phyloP scores from a whole-genome alignment of 2,329 filamentous ascomycete species.

The Penicillium digitatum region DNA sequence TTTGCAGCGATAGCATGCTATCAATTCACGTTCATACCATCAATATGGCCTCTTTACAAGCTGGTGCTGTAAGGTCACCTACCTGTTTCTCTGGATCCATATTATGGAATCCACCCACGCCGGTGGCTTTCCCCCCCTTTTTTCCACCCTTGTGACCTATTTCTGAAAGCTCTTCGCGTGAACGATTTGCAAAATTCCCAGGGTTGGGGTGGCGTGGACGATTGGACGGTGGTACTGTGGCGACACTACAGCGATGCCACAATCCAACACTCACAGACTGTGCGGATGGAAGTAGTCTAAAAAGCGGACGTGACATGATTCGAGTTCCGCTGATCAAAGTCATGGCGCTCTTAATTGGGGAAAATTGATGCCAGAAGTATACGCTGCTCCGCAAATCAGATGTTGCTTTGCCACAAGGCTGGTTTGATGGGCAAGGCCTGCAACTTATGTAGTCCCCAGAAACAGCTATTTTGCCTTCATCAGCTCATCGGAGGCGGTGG shows the following conservation, averaged over 20 bases:
- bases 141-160: constrained; percentile 27
- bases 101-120: constrained; percentile 26
- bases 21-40: background rate
- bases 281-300: constrained; percentile 1
- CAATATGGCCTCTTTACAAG: background rate
- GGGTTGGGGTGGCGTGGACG: constrained; percentile 28
- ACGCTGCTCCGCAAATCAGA: background rate
- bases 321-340: background rate
- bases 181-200: constrained; percentile 36
- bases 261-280: constrained; percentile 2
- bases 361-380: background rate
- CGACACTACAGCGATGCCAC: constrained; percentile 5
- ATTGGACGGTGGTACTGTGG: constrained; percentile 14
- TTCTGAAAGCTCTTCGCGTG: constrained; percentile 24
- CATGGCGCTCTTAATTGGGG: background rate
- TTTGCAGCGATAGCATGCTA: constrained; percentile 27
- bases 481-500: constrained; percentile 1
- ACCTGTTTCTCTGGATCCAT: constrained; percentile 33
- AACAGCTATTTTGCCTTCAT: background rate
- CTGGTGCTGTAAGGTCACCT: background rate
- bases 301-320: constrained; percentile 8
- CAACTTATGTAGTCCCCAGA: background rate
- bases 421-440: background rate
- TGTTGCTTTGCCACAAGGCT: background rate
- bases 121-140: constrained; percentile 28